phyloP scores from a whole-genome alignment of 345 rosid genomes.

The Geranium rotundifolium region DNA sequence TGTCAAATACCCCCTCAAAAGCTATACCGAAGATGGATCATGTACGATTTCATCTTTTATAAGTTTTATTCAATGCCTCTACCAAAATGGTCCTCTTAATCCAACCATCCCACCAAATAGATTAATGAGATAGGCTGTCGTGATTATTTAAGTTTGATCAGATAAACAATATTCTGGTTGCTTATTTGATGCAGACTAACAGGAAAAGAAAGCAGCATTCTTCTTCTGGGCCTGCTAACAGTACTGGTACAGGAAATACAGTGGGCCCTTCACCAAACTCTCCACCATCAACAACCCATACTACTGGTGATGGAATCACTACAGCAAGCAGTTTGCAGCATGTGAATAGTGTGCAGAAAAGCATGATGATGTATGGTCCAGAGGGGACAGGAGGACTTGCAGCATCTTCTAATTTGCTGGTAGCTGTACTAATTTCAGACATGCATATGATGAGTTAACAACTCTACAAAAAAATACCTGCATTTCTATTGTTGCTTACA shows the following conservation, averaged over 20 bases:
- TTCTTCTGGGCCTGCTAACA: slow-evolving; percentile 56
- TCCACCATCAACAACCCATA: slow-evolving; percentile 61
- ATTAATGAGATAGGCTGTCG: too few relatives aligned
- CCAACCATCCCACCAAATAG: neutral
- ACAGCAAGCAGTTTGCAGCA: slow-evolving; percentile 33
- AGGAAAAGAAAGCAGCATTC: slow-evolving; percentile 55
- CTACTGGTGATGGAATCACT: slow-evolving; percentile 52
- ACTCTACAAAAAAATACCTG: too few relatives aligned
- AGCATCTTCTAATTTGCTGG: slow-evolving; percentile 45
- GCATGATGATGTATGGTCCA: slow-evolving; percentile 28
- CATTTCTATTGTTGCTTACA: too few relatives aligned
- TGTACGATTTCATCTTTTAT: too few relatives aligned
- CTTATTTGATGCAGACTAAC: slow-evolving; percentile 23
- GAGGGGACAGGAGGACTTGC: slow-evolving; percentile 34
- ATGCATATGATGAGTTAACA: neutral
- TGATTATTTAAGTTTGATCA: neutral
- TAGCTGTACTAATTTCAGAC: slow-evolving; percentile 11
- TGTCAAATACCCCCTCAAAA: too few relatives aligned
- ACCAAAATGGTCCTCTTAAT: too few relatives aligned
- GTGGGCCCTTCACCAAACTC: slow-evolving; percentile 51
- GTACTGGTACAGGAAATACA: slow-evolving; percentile 55
- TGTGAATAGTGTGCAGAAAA: slow-evolving; percentile 28
- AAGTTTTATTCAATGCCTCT: too few relatives aligned
- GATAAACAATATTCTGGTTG: slow-evolving; percentile 1
- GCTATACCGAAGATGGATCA: too few relatives aligned